Base-by-base conservation (phyloP, 495 filamentous ascomycete genomes). In the Penicillium dipodomyicola region DNA sequence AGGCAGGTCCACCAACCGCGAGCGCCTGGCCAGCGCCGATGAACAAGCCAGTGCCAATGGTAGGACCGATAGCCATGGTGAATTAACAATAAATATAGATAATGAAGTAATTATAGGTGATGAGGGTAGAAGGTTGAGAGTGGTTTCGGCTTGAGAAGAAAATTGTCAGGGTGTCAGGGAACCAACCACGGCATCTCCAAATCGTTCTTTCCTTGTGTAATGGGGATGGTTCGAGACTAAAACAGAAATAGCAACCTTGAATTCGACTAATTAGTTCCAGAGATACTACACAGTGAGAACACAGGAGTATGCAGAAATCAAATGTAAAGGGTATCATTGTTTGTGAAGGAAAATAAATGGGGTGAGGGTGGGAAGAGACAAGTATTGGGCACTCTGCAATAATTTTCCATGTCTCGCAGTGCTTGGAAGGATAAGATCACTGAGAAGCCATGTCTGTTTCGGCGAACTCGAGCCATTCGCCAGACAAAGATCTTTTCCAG, bases 401-500 rank as follows among this genome's bases (percentile, higher is more conserved):
- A 39, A 39, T 17, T 17, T 17, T n/a, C 6, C n/a, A 39, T 7
- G 35, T 8, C n/a, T 39, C 3, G 7, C 15, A 37, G 19, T 30
- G 30, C 29, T 22, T 25, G 7, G 17, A 33, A 19, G 25, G n/a
- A 20, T 23, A 33, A 39, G 11, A 25, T 70, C 55, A 73, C 57
- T 71, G 64, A 37, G 71, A 65, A 23, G 67, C 65, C 72, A 79
- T 67, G 33, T 77, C 72, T 2, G 74, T 74, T 56, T 80, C 78
- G 6, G 79, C 79, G 59, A 74, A 82, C 52, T 80, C 78, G 19
- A 80, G 65, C 75, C 75, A 82, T 54, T 78, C 72, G 17, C 77
- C 77, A 19, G 71, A 70, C 33, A 80, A 40, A 20, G 69, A 71
- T 52, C 76, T 76, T 54, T 78, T 82, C 80, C 80, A 82, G 48